phyloP scores from a whole-genome alignment of 2,329 filamentous ascomycete genomes.

The Botryosphaeria dothidea region DNA sequence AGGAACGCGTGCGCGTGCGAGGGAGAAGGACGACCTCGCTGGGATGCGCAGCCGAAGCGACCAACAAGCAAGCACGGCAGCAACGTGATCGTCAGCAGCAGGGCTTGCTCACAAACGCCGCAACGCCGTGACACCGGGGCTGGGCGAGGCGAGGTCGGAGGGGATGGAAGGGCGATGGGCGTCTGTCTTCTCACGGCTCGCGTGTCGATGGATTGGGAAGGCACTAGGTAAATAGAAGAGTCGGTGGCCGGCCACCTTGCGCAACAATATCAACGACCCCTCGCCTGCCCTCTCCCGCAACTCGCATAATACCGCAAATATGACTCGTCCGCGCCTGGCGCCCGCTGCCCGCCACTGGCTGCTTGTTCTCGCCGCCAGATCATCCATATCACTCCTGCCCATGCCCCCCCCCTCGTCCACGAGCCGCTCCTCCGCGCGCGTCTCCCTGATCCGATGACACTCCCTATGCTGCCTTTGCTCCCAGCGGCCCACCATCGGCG shows the following conservation, averaged over 20 bases:
- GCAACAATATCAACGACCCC: conserved; percentile 18
- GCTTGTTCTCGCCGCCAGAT: not conserved
- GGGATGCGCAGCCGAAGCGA: conserved; percentile 4
- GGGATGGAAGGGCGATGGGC: conserved; percentile 7
- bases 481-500: not conserved
- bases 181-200: conserved; percentile 18
- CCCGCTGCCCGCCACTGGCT: not conserved
- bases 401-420: not conserved
- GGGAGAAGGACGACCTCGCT: conserved; percentile 3
- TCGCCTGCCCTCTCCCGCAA: conserved; percentile 11
- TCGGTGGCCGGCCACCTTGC: conserved; percentile 18
- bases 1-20: conserved; percentile 18
- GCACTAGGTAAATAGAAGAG: conserved; percentile 20
- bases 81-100: not conserved
- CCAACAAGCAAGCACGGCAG: not conserved
- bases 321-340: not conserved
- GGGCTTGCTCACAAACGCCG: not conserved
- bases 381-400: not conserved
- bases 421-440: not conserved
- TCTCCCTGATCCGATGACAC: not conserved
- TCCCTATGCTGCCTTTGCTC: not conserved
- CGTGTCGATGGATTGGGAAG: conserved; percentile 20
- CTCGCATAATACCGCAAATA: conserved; percentile 13
- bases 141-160: not conserved
- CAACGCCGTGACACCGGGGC: conserved; percentile 5